These are phyloP conservation scores for Pouteria campechiana DNA, from an alignment of 179 eudicot genomes.

Conservation along the genomic window DNA sequence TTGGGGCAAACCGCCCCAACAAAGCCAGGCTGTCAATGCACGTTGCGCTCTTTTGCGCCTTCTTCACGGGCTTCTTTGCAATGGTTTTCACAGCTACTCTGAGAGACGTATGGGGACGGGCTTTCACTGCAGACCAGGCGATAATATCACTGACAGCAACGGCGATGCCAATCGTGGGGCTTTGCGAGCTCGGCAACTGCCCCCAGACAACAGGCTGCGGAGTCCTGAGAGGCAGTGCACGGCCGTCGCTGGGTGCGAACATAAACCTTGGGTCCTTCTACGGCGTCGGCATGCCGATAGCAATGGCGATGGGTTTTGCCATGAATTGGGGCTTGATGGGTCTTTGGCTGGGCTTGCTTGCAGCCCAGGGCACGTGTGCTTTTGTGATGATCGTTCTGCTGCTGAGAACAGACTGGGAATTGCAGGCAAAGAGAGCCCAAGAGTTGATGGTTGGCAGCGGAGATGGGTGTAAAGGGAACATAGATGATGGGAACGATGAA, in stretches of 20 bases:
- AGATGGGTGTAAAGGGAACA: no score
- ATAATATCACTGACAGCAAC: slow-evolving; percentile 32
- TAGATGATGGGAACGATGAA: no score
- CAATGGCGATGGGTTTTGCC: slow-evolving; percentile 34
- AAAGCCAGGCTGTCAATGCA: slow-evolving; percentile 37
- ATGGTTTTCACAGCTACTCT: slow-evolving; percentile 32
- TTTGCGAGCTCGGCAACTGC: slow-evolving; percentile 64
- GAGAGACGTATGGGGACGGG: slow-evolving; percentile 47
- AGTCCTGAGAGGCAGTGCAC: slow-evolving; percentile 46
- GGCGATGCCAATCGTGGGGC: slow-evolving; percentile 51
- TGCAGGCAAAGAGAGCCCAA: slow-evolving; percentile 33
- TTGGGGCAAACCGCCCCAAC: slow-evolving; percentile 37
- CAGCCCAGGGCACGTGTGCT: slow-evolving; percentile 51
- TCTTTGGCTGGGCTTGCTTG: slow-evolving; percentile 54
- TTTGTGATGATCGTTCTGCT: slow-evolving; percentile 35
- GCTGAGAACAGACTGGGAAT: slow-evolving; percentile 35
- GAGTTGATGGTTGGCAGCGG: no score
- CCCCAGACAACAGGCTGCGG: slow-evolving; percentile 68
- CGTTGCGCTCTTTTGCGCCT: slow-evolving; percentile 32
- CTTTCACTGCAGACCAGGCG: slow-evolving; percentile 35
- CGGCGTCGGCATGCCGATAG: slow-evolving; percentile 61
- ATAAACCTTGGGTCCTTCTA: slow-evolving; percentile 60
- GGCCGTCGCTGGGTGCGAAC: slow-evolving; percentile 56
- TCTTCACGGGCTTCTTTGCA: slow-evolving; percentile 25
- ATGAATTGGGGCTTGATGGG: slow-evolving; percentile 44